Conservation (phyloP, 768 basidiomycete species). For the Mrakia gelida region DNA sequence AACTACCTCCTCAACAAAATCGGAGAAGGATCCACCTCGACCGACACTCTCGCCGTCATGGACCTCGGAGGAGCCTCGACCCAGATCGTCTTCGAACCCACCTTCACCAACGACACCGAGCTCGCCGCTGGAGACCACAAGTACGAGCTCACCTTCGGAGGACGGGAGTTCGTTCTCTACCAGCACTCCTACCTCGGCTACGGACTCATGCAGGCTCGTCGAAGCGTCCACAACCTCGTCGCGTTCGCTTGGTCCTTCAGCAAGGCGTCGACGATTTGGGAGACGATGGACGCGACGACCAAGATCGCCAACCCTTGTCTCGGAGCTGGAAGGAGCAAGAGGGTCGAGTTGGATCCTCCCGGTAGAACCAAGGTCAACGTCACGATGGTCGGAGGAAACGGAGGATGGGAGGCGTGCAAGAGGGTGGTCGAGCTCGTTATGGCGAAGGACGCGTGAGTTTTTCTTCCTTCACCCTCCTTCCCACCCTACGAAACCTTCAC, state of each 20-base stretch:
- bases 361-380: conserved; percentile 55
- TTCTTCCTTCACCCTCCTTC: background rate
- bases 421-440: conserved; percentile 79
- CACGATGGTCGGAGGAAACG: conserved; percentile 79
- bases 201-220: conserved; percentile 82
- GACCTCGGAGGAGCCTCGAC: conserved; percentile 96
- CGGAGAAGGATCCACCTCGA: conserved; percentile 51
- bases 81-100: conserved; percentile 94
- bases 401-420: conserved; percentile 80
- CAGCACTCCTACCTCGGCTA: conserved; percentile 98
- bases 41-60: conserved; percentile 76
- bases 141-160: conserved; percentile 74
- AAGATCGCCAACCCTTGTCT: conserved; percentile 76
- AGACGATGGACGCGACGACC: conserved; percentile 41
- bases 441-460: conserved; percentile 84
- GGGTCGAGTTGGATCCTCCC: conserved; percentile 60
- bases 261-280: conserved; percentile 45
- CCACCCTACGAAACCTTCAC: background rate
- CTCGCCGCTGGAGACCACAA: conserved; percentile 84
- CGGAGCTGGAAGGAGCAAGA: conserved; percentile 58
- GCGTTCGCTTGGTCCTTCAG: conserved; percentile 68
- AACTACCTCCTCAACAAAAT: conserved; percentile 84
- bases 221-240: conserved; percentile 79
- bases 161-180: conserved; percentile 68
- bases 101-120: conserved; percentile 51